These are phyloP conservation scores for Harringtonia aguacate DNA, from an alignment of 2,329 filamentous ascomycete species.

Conservation along the genomic window DNA sequence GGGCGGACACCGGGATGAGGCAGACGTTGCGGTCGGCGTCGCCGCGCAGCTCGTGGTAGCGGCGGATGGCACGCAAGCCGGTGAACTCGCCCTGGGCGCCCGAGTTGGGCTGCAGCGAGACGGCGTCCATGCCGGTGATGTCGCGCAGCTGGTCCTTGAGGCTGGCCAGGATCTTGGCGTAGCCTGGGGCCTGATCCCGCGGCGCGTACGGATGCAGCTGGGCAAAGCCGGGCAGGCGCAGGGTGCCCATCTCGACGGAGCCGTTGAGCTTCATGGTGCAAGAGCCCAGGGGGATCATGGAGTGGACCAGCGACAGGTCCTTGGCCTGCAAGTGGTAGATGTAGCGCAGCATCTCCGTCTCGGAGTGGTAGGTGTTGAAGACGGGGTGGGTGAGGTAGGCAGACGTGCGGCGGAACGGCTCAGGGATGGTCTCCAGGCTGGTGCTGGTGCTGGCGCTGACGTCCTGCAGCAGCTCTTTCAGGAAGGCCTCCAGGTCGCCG, in stretches of 20 bases:
- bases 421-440: slow-evolving; percentile 36
- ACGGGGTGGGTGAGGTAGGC: slow-evolving; percentile 78
- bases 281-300: slow-evolving; percentile 93
- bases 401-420: slow-evolving; percentile 57
- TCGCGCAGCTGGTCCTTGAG: slow-evolving; percentile 66
- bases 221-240: slow-evolving; percentile 66
- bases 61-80: slow-evolving; percentile 77
- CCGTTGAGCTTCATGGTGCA: slow-evolving; percentile 99
- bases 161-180: slow-evolving; percentile 56
- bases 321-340: slow-evolving; percentile 90
- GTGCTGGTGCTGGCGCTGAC: slow-evolving; percentile 4
- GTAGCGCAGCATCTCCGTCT: slow-evolving; percentile 88
- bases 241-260: slow-evolving; percentile 83
- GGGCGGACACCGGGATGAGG: slow-evolving; percentile 87
- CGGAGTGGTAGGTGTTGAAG: slow-evolving; percentile 91
- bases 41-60: slow-evolving; percentile 62
- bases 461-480: slow-evolving; percentile 27
- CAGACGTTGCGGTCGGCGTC: slow-evolving; percentile 76
- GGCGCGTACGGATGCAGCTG: slow-evolving; percentile 76
- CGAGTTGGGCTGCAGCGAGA: slow-evolving; percentile 89
- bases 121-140: slow-evolving; percentile 84
- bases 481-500: slow-evolving; percentile 11
- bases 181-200: slow-evolving; percentile 52
- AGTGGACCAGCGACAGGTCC: slow-evolving; percentile 87
- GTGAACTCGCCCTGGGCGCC: slow-evolving; percentile 94